phyloP scores from a whole-genome alignment of 352 stramenopile species.

The Globisporangium acanthophoron region DNA sequence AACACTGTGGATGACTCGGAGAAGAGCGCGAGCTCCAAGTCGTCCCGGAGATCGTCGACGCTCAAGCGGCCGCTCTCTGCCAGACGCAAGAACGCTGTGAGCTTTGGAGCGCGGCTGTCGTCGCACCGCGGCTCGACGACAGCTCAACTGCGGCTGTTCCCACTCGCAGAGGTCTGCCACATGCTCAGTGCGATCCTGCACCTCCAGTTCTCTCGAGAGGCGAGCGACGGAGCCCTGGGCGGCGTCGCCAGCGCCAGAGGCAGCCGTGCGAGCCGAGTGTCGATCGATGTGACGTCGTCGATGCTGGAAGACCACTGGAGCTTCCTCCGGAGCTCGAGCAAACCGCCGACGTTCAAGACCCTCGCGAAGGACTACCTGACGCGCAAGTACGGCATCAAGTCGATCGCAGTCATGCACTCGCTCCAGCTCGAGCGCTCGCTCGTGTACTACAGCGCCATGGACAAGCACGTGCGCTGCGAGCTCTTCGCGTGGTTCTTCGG shows the following conservation, averaged over 20 bases:
- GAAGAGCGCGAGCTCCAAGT: constrained; percentile 16
- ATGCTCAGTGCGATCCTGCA: constrained; percentile 55
- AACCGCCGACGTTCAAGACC: constrained; percentile 40
- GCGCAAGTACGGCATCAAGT: constrained; percentile 73
- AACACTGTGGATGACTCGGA: not conserved
- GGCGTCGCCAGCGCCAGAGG: not conserved
- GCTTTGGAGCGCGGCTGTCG: constrained; percentile 26
- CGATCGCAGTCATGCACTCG: constrained; percentile 62
- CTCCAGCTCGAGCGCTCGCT: constrained; percentile 66
- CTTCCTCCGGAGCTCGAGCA: constrained; percentile 22
- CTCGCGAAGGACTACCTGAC: constrained; percentile 55
- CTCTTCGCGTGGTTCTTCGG: constrained; percentile 70
- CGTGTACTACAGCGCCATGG: constrained; percentile 36
- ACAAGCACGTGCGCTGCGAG: constrained; percentile 49
- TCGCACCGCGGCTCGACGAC: constrained; percentile 24
- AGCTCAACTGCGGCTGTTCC: constrained; percentile 34
- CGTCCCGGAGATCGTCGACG: constrained; percentile 22
- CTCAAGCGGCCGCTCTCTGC: constrained; percentile 23
- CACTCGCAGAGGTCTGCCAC: constrained; percentile 53
- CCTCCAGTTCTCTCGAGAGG: constrained; percentile 53
- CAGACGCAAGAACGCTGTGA: constrained; percentile 43
- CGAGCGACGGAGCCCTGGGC: constrained; percentile 14
- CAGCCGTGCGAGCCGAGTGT: not conserved
- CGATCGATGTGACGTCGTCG: constrained; percentile 8
- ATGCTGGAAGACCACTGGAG: constrained; percentile 27